These are phyloP conservation scores for Lentinula sp. DNA, from an alignment of 768 basidiomycete species.

Conservation along the genomic window DNA sequence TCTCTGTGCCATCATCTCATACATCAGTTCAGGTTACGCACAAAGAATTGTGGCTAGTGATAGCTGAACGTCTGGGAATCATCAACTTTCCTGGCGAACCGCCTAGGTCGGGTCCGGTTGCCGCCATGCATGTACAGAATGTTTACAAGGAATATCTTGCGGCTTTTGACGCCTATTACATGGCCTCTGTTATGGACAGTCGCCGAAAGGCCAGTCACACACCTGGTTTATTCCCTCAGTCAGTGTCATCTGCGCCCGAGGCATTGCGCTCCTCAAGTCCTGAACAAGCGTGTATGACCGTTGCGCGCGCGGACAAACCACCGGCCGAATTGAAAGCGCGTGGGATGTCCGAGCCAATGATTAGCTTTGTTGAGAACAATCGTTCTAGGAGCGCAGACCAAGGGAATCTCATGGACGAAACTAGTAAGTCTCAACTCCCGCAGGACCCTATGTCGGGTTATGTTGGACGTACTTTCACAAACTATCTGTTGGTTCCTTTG, in stretches of 20 bases:
- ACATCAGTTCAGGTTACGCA: conserved; percentile 31
- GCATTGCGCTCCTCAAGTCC: conserved; percentile 10
- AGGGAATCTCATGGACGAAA: conserved; percentile 24
- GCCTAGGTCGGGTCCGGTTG: conserved; percentile 52
- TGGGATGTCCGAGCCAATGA: conserved; percentile 42
- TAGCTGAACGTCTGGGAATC: conserved; percentile 64
- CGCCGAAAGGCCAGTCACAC: conserved; percentile 17
- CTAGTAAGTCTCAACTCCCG: conserved; percentile 7
- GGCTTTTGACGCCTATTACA: conserved; percentile 51
- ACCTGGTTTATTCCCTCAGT: conserved; percentile 4
- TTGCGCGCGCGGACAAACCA: conserved; percentile 41
- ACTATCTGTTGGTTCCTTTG: conserved; percentile 19
- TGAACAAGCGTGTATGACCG: conserved; percentile 33
- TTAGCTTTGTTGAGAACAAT: conserved; percentile 51
- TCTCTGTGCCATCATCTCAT: background rate
- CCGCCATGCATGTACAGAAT: conserved; percentile 53
- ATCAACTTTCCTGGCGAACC: conserved; percentile 65
- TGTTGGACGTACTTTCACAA: background rate
- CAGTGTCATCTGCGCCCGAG: conserved; percentile 2
- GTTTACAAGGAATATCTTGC: conserved; percentile 55
- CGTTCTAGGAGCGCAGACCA: conserved; percentile 36
- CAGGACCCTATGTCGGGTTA: background rate
- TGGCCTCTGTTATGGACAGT: conserved; percentile 31
- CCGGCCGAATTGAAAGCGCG: conserved; percentile 46
- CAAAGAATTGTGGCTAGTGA: conserved; percentile 56